Evolutionary conservation across 192 early-diverging fungal species (phyloP), one percentile per base, ranked within the genome.

Genomic region (Rhizophagus clarus): DNA sequence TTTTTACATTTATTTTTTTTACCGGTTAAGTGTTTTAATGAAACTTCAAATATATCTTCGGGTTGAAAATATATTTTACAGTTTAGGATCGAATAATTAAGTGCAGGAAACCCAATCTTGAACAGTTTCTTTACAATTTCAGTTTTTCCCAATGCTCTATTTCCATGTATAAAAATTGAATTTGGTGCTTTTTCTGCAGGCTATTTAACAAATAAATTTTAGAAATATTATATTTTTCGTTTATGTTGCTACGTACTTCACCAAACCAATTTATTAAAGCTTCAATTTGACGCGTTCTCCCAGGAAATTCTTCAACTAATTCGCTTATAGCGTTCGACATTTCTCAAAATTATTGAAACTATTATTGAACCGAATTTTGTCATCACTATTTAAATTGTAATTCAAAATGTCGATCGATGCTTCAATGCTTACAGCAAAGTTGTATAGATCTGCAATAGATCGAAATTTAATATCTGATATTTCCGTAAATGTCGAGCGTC

Each of bases 141-240:
- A 22, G 67, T 69, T 34, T 69, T 69, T 22, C 67, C 67, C 29
- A 69, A 34, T 40, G 67, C 67, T 69, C 67, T 69, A 69, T 69
- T 69, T 34, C 67, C 67, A 4, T 69, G 67, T 32, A 69, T 69
- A 34, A 69, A 69, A 34, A 69, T 69, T 34, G 67, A 32, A 34
- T n/a, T 32, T 34, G 67, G 67, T 22, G 67, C 37, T 32, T 34
- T 69, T 69, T 69, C 67, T 34, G 28, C 22, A 15, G 67, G 67
- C 67, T 69, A 8, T 15, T n/a, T 7, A 69, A 22, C 7, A 69
- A 68, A 34, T 64, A 29, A 62, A 62, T 7, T 26, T 63, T 63
- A 63, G n/a, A 63, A 12, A 28, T 12, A 28, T 63, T 28, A 12
- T 28, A 2, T 12, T 63, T 29, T 7, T 63, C 22, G 14, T 31